These are phyloP conservation scores for Pisolithus tinctorius DNA, from an alignment of 768 basidiomycete species.

Conservation along the genomic window DNA sequence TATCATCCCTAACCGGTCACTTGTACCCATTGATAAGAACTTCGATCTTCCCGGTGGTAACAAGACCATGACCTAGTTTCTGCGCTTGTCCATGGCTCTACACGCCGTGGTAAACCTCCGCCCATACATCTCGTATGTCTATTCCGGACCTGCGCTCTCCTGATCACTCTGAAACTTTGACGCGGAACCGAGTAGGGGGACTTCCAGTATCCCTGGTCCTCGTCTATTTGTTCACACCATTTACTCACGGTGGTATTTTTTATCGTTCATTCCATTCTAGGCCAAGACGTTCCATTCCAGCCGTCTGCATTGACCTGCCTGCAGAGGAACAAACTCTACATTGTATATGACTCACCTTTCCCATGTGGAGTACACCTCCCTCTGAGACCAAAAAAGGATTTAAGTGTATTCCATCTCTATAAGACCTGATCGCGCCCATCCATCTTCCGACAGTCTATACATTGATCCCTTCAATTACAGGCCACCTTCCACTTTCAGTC, in stretches of 20 bases:
- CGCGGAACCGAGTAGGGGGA: too few relatives aligned
- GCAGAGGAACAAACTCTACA: not conserved
- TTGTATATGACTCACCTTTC: not conserved
- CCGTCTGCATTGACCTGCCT: not conserved
- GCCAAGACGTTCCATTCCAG: not conserved
- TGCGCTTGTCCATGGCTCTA: slow-evolving; percentile 95
- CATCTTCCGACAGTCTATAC: not conserved
- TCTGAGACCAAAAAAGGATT: not conserved
- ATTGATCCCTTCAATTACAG: not conserved
- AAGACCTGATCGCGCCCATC: not conserved
- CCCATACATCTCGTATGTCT: slow-evolving; percentile 77
- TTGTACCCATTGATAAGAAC: slow-evolving; percentile 72
- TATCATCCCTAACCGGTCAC: slow-evolving; percentile 55
- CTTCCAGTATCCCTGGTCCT: too few relatives aligned
- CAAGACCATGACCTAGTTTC: slow-evolving; percentile 85
- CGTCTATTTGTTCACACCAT: not conserved
- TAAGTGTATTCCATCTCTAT: not conserved
- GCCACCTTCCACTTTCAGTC: not conserved
- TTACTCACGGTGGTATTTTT: not conserved
- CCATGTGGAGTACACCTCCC: not conserved
- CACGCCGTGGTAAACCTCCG: slow-evolving; percentile 99
- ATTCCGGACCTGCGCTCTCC: too few relatives aligned
- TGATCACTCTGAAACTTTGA: too few relatives aligned
- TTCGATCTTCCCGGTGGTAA: slow-evolving; percentile 84
- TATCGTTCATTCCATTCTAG: not conserved